Base-by-base conservation (phyloP, 768 basidiomycete species). In the Termitomyces titanicus region DNA sequence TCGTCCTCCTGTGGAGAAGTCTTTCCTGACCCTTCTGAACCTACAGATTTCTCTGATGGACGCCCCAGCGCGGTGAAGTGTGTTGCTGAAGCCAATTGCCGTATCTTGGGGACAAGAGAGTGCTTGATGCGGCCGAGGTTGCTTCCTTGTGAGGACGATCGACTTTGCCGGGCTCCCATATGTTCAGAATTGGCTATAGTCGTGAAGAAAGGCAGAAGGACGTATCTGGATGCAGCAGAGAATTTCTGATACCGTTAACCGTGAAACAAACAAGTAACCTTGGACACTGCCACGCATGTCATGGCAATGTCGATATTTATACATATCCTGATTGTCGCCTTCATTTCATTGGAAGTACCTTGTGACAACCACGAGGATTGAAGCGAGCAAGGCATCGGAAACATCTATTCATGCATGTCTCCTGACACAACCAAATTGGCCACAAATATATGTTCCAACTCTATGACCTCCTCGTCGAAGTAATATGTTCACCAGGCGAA, bases 391-490 rank as follows among this genome's bases (percentile, higher is more conserved):
- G n/a, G 31, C 13, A 34, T 15, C 33, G 47, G 15, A n/a, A 17
- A 24, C 17, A 47, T 42, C 33, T 11, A 52, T 44, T 20, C 27
- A 18, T 35, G 45, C 42, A 47, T 47, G 47, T 25, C 47, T 48
- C 25, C 27, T 25, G 34, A 33, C 29, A 22, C 33, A 8, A 37
- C 46, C 20, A 17, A 47, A 47, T 18, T 24, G 20, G 39, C 34
- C 25, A n/a, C 45, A 29, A 33, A 42, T 83, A 83, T 61, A 64
- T 67, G 2, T 88, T 87, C 61, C 70, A 80, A 53, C 70, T 88
- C 11, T 87, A 84, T 61, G 86, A 88, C 58, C 77, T 88, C 25
- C 79, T 77, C 9, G 78, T 87, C n/a, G n/a, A n/a, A n/a, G n/a
- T n/a, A n/a, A n/a, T n/a, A n/a, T 84, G 84, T 57, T 83, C 85